A percentile compares a stretch with the other conserved stretches of the same genome.
Evolutionary conservation across 331 rosid species (phyloP).

Genomic region (Rhamnella rubrinervis): DNA sequence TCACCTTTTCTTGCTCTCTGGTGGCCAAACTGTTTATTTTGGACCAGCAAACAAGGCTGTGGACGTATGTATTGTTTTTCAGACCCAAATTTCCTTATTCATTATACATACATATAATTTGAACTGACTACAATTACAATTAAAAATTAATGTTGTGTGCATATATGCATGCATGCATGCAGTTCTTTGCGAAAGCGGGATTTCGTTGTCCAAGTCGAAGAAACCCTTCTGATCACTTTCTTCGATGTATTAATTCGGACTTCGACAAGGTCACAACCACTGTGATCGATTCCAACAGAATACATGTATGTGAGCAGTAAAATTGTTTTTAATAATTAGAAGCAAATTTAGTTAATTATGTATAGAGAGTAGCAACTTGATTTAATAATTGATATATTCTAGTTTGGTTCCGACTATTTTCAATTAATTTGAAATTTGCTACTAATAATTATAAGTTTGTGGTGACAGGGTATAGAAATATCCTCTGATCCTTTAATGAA

Average conservation of each 20-base stretch:
- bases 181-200: slow-evolving; percentile 97
- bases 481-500: slow-evolving; percentile 70
- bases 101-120: not conserved
- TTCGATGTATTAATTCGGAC: slow-evolving; percentile 87
- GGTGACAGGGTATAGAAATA: slow-evolving; percentile 53
- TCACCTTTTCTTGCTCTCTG: slow-evolving; percentile 78
- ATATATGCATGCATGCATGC: slow-evolving; percentile 8
- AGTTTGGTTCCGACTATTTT: not conserved
- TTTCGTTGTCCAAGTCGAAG: slow-evolving; percentile 87
- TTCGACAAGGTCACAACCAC: slow-evolving; percentile 76
- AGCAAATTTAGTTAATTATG: not conserved
- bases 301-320: slow-evolving; percentile 36
- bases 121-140: not conserved
- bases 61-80: slow-evolving; percentile 38
- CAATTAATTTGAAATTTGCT: not conserved
- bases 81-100: not conserved
- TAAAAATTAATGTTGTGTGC: no score
- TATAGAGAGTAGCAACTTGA: no score
- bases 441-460: not conserved
- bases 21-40: slow-evolving; percentile 81
- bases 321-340: no score
- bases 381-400: no score
- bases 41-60: slow-evolving; percentile 79
- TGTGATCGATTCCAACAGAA: slow-evolving; percentile 66
- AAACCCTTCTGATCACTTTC: slow-evolving; percentile 97